Conservation (phyloP, 2,329 filamentous ascomycete species). For the Claviceps fusiformis region DNA sequence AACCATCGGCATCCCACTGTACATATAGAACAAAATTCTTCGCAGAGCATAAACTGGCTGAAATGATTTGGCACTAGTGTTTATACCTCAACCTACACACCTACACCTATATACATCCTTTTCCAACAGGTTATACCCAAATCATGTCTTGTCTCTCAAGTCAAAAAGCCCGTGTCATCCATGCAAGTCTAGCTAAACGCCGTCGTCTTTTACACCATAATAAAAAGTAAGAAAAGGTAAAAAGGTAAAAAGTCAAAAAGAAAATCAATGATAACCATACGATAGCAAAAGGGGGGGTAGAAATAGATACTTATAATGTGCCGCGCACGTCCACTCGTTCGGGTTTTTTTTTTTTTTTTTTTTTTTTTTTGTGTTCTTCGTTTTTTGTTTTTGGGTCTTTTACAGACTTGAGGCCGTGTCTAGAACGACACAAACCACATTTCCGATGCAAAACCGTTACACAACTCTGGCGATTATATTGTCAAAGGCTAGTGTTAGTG, state of each 20-base stretch:
- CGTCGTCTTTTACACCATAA: constrained; percentile 8
- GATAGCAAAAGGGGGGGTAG: neutral
- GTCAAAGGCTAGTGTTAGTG: neutral
- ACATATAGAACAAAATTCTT: too few species aligned
- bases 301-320: neutral
- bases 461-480: neutral
- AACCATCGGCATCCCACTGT: too few species aligned
- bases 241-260: neutral
- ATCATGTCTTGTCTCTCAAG: constrained; percentile 3
- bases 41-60: neutral
- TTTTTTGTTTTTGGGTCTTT: neutral
- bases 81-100: constrained; percentile 8
- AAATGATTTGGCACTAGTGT: constrained; percentile 9
- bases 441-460: neutral
- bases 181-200: constrained; percentile 13
- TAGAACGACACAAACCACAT: neutral
- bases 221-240: neutral
- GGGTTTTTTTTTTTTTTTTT: neutral
- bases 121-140: constrained; percentile 3
- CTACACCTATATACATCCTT: constrained; percentile 13
- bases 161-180: constrained; percentile 6
- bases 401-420: neutral
- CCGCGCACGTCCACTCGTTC: neutral
- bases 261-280: neutral
- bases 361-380: neutral